phyloP scores from a whole-genome alignment of 768 basidiomycete species.

The Pleurotus djamor region DNA sequence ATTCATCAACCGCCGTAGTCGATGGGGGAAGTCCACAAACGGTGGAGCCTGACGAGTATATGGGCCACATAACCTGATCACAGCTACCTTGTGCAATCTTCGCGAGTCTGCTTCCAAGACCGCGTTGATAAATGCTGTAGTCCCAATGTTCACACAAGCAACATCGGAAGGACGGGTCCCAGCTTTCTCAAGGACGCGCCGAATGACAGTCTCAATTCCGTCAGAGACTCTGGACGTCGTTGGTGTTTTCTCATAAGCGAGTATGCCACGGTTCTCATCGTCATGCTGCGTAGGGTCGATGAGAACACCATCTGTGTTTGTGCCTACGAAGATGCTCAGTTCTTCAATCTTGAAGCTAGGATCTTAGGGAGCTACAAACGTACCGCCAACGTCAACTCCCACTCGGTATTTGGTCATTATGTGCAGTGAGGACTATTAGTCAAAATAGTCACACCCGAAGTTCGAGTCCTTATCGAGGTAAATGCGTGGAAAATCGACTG shows the following conservation, averaged over 20 bases:
- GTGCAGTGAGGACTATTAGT: not conserved
- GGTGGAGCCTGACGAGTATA: constrained; percentile 59
- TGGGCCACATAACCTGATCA: constrained; percentile 60
- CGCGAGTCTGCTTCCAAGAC: constrained; percentile 54
- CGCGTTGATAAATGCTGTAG: constrained; percentile 62
- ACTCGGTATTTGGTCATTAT: not conserved
- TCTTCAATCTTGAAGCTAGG: no score
- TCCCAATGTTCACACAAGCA: constrained; percentile 57
- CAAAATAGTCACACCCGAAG: no score
- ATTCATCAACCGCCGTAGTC: constrained; percentile 24
- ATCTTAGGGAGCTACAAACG: not conserved
- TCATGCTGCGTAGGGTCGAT: constrained; percentile 24
- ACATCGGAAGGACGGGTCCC: constrained; percentile 31
- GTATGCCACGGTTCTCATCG: constrained; percentile 28
- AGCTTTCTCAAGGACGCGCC: constrained; percentile 37
- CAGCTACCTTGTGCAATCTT: constrained; percentile 57
- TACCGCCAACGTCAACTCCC: constrained; percentile 5
- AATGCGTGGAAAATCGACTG: no score
- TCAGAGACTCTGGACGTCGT: constrained; percentile 58
- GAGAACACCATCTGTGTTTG: constrained; percentile 31
- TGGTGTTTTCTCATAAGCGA: constrained; percentile 42
- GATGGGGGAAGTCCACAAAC: constrained; percentile 31
- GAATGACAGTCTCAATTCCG: constrained; percentile 55
- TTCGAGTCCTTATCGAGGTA: no score
- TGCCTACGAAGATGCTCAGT: constrained; percentile 17